Evolutionary conservation across 192 early-diverging fungal genomes (phyloP), one percentile per base, ranked within the genome.

Genomic region (Linderina pennispora): DNA sequence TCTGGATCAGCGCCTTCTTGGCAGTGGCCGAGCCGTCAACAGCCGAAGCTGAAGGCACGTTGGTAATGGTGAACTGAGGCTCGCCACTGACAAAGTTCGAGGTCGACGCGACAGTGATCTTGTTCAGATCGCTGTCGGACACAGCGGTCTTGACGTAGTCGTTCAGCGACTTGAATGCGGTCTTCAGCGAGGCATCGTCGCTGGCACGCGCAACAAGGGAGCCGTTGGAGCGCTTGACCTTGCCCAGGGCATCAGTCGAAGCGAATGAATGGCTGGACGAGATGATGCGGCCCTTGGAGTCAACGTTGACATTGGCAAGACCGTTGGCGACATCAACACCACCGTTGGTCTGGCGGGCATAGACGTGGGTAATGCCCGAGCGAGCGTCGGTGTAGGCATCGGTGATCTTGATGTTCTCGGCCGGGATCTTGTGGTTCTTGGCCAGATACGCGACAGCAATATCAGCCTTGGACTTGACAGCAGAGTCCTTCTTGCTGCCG

Each of bases 91-190:
- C 28, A 15, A 32, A 16, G 19, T 45, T 47, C 2, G 89, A 87
- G 14, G 82, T 77, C 17, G 81, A 63, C 23, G 81, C 81, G 48
- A 79, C 82, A 17, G 80, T 82, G n/a, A 90, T 64, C 21, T 87
- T 60, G 19, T 62, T 45, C 32, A 82, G 80, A 19, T 65, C 34
- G 6, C 45, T 40, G 40, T 81, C 81, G 36, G 87, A 57, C 51
- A 91, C 86, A 53, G 85, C 70, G 47, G 84, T 87, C 36, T 80
- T 84, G 54, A 89, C 83, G 32, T 77, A 84, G 60, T 88, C 88
- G 17, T 77, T 63, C 4, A 94, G 52, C 14, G 35, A 36, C 26
- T 54, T 44, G 43, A 54, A 25, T 7, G 52, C 52, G 17, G 11
- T 40, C 18, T 25, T 31, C 1, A 48, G 23, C 23, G 45, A 48